A percentile compares a stretch with the other conserved stretches of the same genome.
phyloP scores from a whole-genome alignment of 371 early-diverging fungal genomes.

The Mycotypha africana region DNA sequence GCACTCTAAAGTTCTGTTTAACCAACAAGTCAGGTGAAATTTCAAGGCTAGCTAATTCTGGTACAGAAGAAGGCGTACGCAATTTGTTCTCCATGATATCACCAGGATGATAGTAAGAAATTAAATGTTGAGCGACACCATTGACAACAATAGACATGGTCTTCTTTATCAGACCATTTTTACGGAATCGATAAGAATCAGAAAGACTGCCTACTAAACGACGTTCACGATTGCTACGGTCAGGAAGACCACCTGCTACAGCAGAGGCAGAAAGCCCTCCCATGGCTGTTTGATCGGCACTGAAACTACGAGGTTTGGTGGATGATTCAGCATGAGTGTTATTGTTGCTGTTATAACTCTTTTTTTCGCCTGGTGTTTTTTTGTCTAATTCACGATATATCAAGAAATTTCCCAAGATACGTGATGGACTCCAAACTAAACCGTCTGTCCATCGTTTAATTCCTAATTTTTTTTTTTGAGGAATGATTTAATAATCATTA shows the following conservation, averaged over 20 bases:
- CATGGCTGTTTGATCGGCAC: constrained; percentile 23
- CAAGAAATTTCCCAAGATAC: constrained; percentile 59
- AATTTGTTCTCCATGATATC: constrained; percentile 59
- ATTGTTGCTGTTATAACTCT: constrained; percentile 4
- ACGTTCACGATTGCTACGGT: constrained; percentile 35
- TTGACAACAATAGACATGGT: constrained; percentile 77
- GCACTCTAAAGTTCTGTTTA: constrained; percentile 50
- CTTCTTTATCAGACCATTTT: constrained; percentile 82
- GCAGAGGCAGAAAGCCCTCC: constrained; percentile 9
- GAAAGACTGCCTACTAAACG: constrained; percentile 58
- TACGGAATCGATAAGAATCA: constrained; percentile 63
- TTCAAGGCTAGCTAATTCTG: constrained; percentile 48
- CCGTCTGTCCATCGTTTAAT: constrained; percentile 81
- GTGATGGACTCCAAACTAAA: constrained; percentile 63
- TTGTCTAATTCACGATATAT: constrained; percentile 57
- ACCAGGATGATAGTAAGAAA: constrained; percentile 78
- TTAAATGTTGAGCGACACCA: constrained; percentile 75
- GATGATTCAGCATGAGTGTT: background rate
- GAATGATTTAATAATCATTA: too few species aligned
- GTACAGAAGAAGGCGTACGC: constrained; percentile 51
- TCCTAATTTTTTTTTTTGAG: constrained; percentile 18
- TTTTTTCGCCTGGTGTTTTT: constrained; percentile 23
- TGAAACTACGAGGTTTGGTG: constrained; percentile 15
- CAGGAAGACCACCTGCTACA: background rate
- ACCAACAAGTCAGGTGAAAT: constrained; percentile 47